Conservation (phyloP, 1,139 yeast genomes). For the Diutina mesorugosa region DNA sequence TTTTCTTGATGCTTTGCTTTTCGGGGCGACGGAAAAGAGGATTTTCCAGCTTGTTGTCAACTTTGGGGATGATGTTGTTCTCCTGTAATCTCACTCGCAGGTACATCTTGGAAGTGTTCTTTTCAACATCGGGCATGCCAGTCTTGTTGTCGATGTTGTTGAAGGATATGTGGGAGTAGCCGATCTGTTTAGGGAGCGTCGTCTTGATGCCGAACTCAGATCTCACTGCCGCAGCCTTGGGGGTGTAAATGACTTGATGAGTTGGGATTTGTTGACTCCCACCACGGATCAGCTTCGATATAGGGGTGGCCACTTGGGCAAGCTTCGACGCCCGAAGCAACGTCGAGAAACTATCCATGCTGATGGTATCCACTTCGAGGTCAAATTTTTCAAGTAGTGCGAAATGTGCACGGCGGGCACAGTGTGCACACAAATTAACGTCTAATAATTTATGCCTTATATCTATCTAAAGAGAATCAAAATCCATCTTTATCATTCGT, state of each 20-base stretch:
- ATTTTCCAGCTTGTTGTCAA: constrained; percentile 16
- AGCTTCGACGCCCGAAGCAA: constrained; percentile 16
- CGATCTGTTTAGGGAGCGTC: constrained; percentile 30
- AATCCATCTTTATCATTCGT: too few species aligned
- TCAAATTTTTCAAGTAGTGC: background rate
- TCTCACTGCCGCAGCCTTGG: constrained; percentile 28
- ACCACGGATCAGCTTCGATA: constrained; percentile 21
- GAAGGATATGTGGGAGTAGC: constrained; percentile 27
- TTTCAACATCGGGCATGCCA: constrained; percentile 38
- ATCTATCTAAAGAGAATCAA: too few species aligned
- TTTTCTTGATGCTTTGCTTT: background rate
- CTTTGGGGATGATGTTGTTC: constrained; percentile 23
- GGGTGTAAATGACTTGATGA: constrained; percentile 32
- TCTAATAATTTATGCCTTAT: too few species aligned
- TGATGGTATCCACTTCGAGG: background rate
- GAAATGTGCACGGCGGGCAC: background rate
- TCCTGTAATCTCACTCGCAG: constrained; percentile 32
- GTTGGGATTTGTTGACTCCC: constrained; percentile 20
- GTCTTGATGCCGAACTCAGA: constrained; percentile 34
- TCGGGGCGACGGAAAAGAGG: constrained; percentile 15
- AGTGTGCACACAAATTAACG: background rate
- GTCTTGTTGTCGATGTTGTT: constrained; percentile 31
- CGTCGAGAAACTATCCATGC: background rate
- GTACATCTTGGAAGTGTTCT: constrained; percentile 25
- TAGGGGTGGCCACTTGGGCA: constrained; percentile 35